Conservation (phyloP, 495 filamentous ascomycete species). For the Cryomyces minteri region DNA sequence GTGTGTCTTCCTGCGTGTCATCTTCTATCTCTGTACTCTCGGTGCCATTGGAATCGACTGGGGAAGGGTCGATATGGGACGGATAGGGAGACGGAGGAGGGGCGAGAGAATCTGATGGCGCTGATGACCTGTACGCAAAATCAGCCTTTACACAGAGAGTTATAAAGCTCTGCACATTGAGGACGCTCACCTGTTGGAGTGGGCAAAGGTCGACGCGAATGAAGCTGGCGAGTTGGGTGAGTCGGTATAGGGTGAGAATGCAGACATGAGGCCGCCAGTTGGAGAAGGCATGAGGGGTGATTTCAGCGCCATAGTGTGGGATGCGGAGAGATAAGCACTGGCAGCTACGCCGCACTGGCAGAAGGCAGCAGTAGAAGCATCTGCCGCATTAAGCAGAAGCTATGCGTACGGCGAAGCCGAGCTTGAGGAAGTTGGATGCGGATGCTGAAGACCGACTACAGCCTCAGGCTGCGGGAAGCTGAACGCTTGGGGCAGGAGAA, state of each 20-base stretch:
- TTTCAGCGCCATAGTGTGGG: slow-evolving; percentile 3
- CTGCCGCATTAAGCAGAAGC: no score
- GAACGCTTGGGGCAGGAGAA: no score
- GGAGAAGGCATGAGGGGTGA: slow-evolving; percentile 22
- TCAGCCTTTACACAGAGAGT: slow-evolving; percentile 13
- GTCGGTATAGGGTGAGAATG: slow-evolving; percentile 41
- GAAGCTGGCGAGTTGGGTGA: slow-evolving; percentile 36
- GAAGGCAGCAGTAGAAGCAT: no score
- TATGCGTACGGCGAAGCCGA: no score
- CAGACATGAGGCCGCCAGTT: slow-evolving; percentile 26
- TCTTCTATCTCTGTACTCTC: slow-evolving; percentile 58
- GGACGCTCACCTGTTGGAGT: slow-evolving; percentile 28
- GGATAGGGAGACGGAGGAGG: slow-evolving; percentile 21
- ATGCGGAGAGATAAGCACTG: no score
- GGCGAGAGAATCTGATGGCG: slow-evolving; percentile 16
- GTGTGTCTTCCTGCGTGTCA: slow-evolving; percentile 29
- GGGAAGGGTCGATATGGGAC: slow-evolving; percentile 44
- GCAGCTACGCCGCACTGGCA: no score
- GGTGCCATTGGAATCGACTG: slow-evolving; percentile 59
- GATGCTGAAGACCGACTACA: no score
- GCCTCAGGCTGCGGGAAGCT: no score
- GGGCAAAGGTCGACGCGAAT: slow-evolving; percentile 24
- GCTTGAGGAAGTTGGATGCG: no score
- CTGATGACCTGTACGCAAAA: slow-evolving; percentile 6
- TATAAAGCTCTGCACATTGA: not conserved